Evolutionary conservation across 1,284 basidiomycete species (phyloP).

Genomic region (Rhodofomes roseus): DNA sequence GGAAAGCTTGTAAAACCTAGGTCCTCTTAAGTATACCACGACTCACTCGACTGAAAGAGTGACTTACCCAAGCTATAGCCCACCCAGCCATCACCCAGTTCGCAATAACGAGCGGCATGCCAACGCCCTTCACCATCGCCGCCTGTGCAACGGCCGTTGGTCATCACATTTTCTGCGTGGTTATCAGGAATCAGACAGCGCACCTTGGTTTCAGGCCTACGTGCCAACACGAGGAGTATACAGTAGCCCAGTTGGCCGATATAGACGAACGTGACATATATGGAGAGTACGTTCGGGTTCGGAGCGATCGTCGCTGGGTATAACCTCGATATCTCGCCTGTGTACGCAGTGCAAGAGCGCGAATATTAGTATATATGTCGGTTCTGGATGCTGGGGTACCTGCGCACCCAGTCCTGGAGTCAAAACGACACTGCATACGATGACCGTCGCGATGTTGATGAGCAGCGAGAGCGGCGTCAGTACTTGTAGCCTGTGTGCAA

Average conservation of each 20-base stretch:
- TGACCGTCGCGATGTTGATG: constrained; percentile 60
- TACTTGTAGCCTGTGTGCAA: constrained; percentile 59
- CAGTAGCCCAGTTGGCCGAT: constrained; percentile 78
- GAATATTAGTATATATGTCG: neutral
- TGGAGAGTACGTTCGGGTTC: constrained; percentile 53
- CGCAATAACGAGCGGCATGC: constrained; percentile 71
- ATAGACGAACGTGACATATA: constrained; percentile 64
- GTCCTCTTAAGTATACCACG: neutral
- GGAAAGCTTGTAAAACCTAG: constrained; percentile 59
- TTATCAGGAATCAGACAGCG: neutral
- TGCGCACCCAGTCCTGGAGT: constrained; percentile 49
- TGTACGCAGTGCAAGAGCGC: neutral
- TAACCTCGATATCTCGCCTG: constrained; percentile 50
- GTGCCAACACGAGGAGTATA: constrained; percentile 64
- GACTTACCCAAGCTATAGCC: constrained; percentile 74
- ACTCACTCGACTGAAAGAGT: too few relatives aligned
- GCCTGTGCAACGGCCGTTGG: constrained; percentile 33
- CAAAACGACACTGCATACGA: constrained; percentile 53
- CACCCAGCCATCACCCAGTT: constrained; percentile 84
- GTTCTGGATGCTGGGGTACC: neutral
- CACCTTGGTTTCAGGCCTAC: constrained; percentile 81
- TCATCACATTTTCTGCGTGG: neutral
- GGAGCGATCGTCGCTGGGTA: constrained; percentile 77
- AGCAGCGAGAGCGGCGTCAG: constrained; percentile 74
- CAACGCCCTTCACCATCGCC: constrained; percentile 73